Percentiles rank a stretch among this genome's conserved stretches.
Evolutionary conservation across 2,329 filamentous ascomycete genomes (phyloP).

Genomic region (Diaporthe humulicola): DNA sequence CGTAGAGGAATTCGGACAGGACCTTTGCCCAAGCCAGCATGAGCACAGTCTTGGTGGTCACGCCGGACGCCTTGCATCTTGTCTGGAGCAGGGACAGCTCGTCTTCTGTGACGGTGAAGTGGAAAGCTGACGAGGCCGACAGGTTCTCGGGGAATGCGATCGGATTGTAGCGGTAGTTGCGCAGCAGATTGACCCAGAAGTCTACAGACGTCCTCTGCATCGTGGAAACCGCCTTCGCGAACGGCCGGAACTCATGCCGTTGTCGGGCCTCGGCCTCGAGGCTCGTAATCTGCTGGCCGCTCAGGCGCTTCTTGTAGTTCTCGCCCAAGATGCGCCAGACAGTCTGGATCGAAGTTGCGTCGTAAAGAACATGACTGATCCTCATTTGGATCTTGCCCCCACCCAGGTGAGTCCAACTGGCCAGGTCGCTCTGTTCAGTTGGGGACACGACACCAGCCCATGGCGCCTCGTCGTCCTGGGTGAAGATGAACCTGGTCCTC

Average conservation of each 20-base stretch:
- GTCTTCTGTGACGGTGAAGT: constrained; percentile 31
- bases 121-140: constrained; percentile 37
- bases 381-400: constrained; percentile 38
- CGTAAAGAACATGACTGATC: constrained; percentile 45
- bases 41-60: constrained; percentile 42
- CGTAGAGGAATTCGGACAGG: constrained; percentile 43
- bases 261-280: not conserved
- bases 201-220: constrained; percentile 14
- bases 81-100: constrained; percentile 36
- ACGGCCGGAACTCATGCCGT: constrained; percentile 21
- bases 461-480: constrained; percentile 40
- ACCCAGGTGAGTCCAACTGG: constrained; percentile 36
- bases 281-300: not conserved
- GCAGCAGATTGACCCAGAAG: constrained; percentile 25
- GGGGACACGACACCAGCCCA: constrained; percentile 45
- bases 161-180: constrained; percentile 26
- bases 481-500: constrained; percentile 44
- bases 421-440: constrained; percentile 41
- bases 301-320: constrained; percentile 37
- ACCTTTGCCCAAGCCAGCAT: constrained; percentile 45
- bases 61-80: constrained; percentile 38
- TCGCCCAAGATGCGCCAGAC: constrained; percentile 41
- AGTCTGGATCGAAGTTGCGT: constrained; percentile 42
- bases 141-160: constrained; percentile 3
- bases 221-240: constrained; percentile 26